These are phyloP conservation scores for Babesia bigemina DNA, from an alignment of 169 alveolate genomes.

Conservation along the genomic window DNA sequence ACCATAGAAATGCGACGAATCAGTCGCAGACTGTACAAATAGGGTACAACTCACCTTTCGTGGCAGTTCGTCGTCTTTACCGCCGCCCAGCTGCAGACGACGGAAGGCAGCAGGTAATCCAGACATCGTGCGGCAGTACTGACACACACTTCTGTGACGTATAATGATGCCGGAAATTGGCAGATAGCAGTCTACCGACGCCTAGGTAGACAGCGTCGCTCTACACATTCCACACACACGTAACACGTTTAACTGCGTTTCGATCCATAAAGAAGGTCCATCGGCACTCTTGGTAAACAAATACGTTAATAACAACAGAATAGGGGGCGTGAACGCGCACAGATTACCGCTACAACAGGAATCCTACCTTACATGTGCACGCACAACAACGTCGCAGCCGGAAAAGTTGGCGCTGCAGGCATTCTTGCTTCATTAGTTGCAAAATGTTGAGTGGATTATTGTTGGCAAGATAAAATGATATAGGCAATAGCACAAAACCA, in stretches of 20 bases:
- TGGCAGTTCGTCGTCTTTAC: neutral
- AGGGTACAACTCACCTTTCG: neutral
- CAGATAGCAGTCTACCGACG: neutral
- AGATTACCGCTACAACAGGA: neutral
- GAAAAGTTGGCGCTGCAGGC: neutral
- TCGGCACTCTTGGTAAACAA: too few species aligned
- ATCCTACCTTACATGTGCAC: neutral
- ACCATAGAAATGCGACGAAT: neutral
- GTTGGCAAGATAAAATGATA: neutral
- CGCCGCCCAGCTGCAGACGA: neutral
- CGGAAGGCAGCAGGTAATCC: conserved; percentile 1
- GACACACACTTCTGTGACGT: neutral
- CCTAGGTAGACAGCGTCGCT: neutral
- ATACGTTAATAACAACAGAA: too few species aligned
- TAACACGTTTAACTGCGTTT: too few species aligned
- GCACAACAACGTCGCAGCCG: neutral
- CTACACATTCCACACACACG: conserved; percentile 3
- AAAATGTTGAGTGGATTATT: too few species aligned
- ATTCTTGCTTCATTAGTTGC: too few species aligned
- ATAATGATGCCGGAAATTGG: neutral
- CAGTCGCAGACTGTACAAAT: neutral
- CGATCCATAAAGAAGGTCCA: too few species aligned
- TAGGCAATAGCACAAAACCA: neutral
- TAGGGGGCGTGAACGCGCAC: neutral
- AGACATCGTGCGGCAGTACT: neutral